phyloP scores from a whole-genome alignment of 2,329 filamentous ascomycete genomes.

The Colletotrichum sp. region DNA sequence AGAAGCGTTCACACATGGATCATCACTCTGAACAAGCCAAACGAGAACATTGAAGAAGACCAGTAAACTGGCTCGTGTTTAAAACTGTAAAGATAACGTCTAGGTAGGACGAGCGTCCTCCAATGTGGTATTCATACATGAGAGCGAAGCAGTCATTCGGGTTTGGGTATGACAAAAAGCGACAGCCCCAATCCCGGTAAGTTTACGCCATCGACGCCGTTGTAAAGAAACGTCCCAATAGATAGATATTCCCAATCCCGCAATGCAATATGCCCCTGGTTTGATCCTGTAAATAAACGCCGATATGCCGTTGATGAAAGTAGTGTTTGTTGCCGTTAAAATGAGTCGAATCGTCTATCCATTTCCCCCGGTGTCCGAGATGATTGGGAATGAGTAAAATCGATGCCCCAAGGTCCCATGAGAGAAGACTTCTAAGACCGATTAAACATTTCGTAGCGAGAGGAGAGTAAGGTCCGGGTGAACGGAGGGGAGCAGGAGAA shows the following conservation, averaged over 20 bases:
- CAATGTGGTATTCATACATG: slow-evolving; percentile 16
- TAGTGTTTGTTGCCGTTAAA: neutral
- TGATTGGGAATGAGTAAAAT: neutral
- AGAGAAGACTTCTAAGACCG: neutral
- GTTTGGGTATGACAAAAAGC: neutral
- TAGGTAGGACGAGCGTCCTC: neutral
- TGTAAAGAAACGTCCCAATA: neutral
- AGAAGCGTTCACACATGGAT: too few relatives aligned
- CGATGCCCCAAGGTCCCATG: neutral
- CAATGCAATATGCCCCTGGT: slow-evolving; percentile 13
- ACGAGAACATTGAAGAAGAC: neutral
- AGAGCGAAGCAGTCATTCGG: neutral
- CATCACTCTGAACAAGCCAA: neutral
- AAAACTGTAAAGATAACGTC: neutral
- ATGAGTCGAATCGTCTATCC: neutral
- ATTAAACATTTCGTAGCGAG: slow-evolving; percentile 2
- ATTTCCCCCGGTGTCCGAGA: neutral
- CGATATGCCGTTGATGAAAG: neutral
- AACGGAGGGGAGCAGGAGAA: neutral
- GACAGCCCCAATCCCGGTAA: neutral
- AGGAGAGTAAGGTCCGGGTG: neutral
- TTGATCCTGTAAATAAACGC: slow-evolving; percentile 2
- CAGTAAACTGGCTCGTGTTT: neutral
- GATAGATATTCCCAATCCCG: neutral
- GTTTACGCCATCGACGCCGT: neutral